Base-by-base conservation (phyloP, 208 protist species). In the Wallacemonas sp. region DNA sequence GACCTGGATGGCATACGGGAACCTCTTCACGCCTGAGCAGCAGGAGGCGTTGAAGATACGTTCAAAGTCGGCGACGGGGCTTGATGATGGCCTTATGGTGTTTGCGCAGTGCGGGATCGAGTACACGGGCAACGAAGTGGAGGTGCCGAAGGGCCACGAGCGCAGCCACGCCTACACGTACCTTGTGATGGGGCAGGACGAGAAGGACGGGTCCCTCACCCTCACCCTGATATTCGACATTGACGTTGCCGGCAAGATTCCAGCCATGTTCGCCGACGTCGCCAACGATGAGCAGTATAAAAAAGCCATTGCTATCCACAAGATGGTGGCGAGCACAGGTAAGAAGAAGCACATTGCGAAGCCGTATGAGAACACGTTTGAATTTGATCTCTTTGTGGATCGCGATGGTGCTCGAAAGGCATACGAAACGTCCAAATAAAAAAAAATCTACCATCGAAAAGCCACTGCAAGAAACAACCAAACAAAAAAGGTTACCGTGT, bases 131-230 rank as follows among this genome's bases (percentile, higher is more conserved):
- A 41, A 60, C 6, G 62, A 64, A 11, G 41, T 66, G 21, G 24
- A 15, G n/a, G 66, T 79, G 22, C 22, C 31, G 9, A 73, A 63
- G 17, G 70, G 56, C 12, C 54, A 66, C 38, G 70, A 46, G 63
- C 68, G 39, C 6, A 55, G 51, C 33, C 66, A 44, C 63, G 55
- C 58, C 36, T 73, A 55, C 42, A 34, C 36, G 51, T 86, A 82
- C 59, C 44, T 59, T 14, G 66, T 80, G 42, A 59, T 82, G 26
- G 75, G 65, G 0, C 42, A 74, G 27, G 80, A 86, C 31, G 80
- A 82, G 64, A 49, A 62, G 0, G 80, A 84, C 66, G 74, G 74
- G 4, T 82, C 81, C 2, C 14, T 88, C 30, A 77, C 72, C 44
- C 39, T 88, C 28, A 77, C 66, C 0, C 19, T 76, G 22, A 62